A percentile compares a stretch with the other conserved stretches of the same genome.
These are phyloP conservation scores for Escovopsis sp. DNA, from an alignment of 2,329 filamentous ascomycete species.

Conservation along the genomic window DNA sequence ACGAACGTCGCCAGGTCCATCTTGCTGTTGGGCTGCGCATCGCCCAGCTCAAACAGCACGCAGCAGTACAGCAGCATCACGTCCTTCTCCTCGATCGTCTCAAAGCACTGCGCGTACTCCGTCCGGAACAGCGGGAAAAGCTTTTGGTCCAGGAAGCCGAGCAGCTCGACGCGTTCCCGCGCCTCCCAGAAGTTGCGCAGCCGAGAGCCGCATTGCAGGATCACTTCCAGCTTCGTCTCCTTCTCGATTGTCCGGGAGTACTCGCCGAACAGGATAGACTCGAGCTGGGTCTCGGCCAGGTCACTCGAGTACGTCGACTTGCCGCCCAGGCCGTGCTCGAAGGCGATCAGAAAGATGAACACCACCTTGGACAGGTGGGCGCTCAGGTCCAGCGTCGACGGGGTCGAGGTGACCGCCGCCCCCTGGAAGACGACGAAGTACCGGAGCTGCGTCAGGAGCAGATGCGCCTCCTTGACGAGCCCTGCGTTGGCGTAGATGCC, in stretches of 20 bases:
- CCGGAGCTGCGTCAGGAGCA: slow-evolving; percentile 32
- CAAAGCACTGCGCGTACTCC: slow-evolving; percentile 15
- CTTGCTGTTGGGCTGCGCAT: slow-evolving; percentile 14
- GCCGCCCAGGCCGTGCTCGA: slow-evolving; percentile 25
- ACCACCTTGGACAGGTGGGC: slow-evolving; percentile 19
- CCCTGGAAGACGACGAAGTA: slow-evolving; percentile 29
- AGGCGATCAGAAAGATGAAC: slow-evolving; percentile 29
- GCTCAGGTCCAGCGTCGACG: slow-evolving; percentile 22
- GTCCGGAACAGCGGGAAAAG: slow-evolving; percentile 23
- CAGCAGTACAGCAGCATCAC: slow-evolving; percentile 24
- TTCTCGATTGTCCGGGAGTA: not conserved
- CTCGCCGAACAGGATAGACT: not conserved
- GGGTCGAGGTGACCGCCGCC: slow-evolving; percentile 17
- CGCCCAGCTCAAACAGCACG: slow-evolving; percentile 23
- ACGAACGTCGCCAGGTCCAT: slow-evolving; percentile 24
- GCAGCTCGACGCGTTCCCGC: slow-evolving; percentile 16
- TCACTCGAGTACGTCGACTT: slow-evolving; percentile 23
- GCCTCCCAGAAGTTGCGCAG: not conserved
- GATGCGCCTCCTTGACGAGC: slow-evolving; percentile 22
- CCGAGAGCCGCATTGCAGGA: not conserved
- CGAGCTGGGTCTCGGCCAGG: slow-evolving; percentile 9
- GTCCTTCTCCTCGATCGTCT: slow-evolving; percentile 14
- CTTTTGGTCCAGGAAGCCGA: slow-evolving; percentile 20
- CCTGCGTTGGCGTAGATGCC: slow-evolving; percentile 28
- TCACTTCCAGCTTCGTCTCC: not conserved